phyloP scores from a whole-genome alignment of 805 yeast species.

The Ogataea philodendri region DNA sequence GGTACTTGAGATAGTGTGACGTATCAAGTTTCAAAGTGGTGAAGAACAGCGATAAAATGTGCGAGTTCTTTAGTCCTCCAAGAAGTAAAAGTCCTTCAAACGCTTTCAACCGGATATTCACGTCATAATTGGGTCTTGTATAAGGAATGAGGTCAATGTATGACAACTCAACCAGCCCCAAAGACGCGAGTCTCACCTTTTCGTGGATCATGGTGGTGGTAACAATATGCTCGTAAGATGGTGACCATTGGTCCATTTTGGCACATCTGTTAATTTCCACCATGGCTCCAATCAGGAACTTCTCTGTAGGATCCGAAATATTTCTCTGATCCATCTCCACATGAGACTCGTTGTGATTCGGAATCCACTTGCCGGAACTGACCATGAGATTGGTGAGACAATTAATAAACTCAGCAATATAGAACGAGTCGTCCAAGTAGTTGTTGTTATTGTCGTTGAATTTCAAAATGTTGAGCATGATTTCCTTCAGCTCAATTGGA shows the following conservation, averaged over 20 bases:
- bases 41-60: conserved; percentile 61
- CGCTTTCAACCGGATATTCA: conserved; percentile 62
- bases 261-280: conserved; percentile 72
- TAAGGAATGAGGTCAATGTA: conserved; percentile 55
- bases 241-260: conserved; percentile 83
- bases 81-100: conserved; percentile 64
- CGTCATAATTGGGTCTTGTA: conserved; percentile 45
- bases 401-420: conserved; percentile 55
- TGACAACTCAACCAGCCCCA: conserved; percentile 50
- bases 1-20: conserved; percentile 49
- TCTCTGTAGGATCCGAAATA: conserved; percentile 30
- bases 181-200: conserved; percentile 56
- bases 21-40: conserved; percentile 54
- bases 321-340: conserved; percentile 14
- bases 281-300: conserved; percentile 47
- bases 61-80: conserved; percentile 73
- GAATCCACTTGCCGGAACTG: conserved; percentile 26
- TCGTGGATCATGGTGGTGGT: conserved; percentile 56
- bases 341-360: conserved; percentile 24
- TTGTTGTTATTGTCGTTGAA: conserved; percentile 86
- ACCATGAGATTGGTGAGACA: conserved; percentile 43
- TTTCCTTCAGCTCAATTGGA: conserved; percentile 54
- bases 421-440: conserved; percentile 69
- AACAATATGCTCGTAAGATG: conserved; percentile 61
- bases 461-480: conserved; percentile 68